A percentile compares a stretch with the other conserved stretches of the same genome.
Conservation (phyloP, 2,329 filamentous ascomycete genomes). For the Pestalotiopsis sp. region DNA sequence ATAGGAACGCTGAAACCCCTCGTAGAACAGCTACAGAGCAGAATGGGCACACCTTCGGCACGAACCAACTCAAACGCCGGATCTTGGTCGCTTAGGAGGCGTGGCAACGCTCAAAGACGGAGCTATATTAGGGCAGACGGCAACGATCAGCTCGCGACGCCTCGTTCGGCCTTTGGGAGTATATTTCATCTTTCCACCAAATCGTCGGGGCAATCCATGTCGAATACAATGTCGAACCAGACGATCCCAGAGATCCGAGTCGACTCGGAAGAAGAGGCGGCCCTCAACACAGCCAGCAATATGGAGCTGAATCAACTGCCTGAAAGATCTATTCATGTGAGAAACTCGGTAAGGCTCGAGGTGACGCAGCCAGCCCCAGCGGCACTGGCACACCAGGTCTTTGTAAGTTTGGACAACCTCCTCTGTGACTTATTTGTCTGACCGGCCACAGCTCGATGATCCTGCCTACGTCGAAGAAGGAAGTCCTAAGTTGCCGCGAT, state of each 20-base stretch:
- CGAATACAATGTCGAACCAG: neutral
- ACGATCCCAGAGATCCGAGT: neutral
- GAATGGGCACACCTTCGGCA: neutral
- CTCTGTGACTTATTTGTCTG: neutral
- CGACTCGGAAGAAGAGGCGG: neutral
- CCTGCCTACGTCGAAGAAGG: neutral
- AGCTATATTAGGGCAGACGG: neutral
- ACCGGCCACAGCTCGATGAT: neutral
- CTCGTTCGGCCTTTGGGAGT: neutral
- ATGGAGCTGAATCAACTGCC: neutral
- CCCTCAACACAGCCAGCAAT: neutral
- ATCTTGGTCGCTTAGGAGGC: neutral
- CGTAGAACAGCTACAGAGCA: neutral
- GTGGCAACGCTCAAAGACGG: neutral
- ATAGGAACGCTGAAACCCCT: slow-evolving; percentile 8
- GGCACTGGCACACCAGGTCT: neutral
- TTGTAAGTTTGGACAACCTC: neutral
- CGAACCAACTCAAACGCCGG: neutral
- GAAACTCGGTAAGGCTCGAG: neutral
- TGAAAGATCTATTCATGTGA: neutral
- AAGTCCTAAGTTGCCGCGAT: neutral
- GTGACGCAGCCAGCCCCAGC: neutral
- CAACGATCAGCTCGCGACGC: neutral
- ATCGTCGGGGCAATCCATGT: neutral
- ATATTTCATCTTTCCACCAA: slow-evolving; percentile 2